These are phyloP conservation scores for Pascua sp. DNA, from an alignment of 1,284 basidiomycete genomes.

Conservation along the genomic window DNA sequence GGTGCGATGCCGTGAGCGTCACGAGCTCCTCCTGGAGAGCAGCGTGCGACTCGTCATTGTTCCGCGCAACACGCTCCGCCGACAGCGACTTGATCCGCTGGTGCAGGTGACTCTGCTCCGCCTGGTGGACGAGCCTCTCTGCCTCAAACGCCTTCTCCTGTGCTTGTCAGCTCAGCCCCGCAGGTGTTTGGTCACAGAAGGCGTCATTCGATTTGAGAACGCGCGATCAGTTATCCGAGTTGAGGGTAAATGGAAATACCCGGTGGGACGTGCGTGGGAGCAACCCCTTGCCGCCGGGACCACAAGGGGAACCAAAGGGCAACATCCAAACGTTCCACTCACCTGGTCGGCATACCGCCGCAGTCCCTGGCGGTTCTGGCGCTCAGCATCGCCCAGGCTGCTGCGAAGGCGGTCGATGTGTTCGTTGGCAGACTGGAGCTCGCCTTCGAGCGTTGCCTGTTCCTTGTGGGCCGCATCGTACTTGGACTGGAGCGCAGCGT, in stretches of 20 bases:
- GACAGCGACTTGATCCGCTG: constrained; percentile 30
- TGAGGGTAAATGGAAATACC: too few species aligned
- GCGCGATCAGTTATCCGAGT: too few species aligned
- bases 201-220: too few species aligned
- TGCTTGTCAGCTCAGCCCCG: constrained; percentile 4
- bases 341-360: constrained; percentile 44
- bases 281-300: background rate
- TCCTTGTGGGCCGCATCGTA: constrained; percentile 35
- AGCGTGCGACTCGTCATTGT: constrained; percentile 15
- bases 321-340: constrained; percentile 4
- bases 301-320: background rate
- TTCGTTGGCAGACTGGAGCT: constrained; percentile 38
- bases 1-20: constrained; percentile 33
- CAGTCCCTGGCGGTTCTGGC: constrained; percentile 28
- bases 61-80: constrained; percentile 6
- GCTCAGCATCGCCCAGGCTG: constrained; percentile 33
- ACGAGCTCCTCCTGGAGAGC: constrained; percentile 39
- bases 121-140: constrained; percentile 39
- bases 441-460: constrained; percentile 40
- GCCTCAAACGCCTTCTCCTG: constrained; percentile 46
- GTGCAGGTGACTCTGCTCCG: constrained; percentile 37
- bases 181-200: background rate
- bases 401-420: constrained; percentile 32
- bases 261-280: too few species aligned
- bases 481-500: constrained; percentile 21